Conservation (phyloP, 2,329 filamentous ascomycete genomes). For the Aspergillus sp. region DNA sequence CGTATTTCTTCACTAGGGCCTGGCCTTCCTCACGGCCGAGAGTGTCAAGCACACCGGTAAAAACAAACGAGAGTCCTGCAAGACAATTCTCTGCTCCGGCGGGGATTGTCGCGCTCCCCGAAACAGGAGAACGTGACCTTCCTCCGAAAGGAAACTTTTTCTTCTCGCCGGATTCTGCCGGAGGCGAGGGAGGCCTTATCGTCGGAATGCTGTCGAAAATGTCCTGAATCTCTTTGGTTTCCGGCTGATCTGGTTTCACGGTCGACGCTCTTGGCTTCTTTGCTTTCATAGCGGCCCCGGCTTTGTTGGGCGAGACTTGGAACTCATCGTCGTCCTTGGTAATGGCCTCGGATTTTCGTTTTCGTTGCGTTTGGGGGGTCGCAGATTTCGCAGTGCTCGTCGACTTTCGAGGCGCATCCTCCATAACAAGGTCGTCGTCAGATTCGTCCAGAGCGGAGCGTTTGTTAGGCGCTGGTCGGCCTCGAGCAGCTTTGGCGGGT, state of each 20-base stretch:
- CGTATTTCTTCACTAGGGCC: conserved; percentile 85
- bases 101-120: conserved; percentile 70
- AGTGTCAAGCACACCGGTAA: conserved; percentile 81
- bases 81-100: conserved; percentile 86
- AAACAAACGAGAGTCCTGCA: conserved; percentile 86
- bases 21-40: conserved; percentile 84
- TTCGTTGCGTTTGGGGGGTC: conserved; percentile 41
- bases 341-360: conserved; percentile 58
- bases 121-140: conserved; percentile 61
- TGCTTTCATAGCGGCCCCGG: conserved; percentile 34
- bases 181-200: conserved; percentile 79
- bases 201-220: conserved; percentile 87
- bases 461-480: conserved; percentile 41
- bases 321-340: conserved; percentile 58
- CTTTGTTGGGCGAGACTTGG: conserved; percentile 60
- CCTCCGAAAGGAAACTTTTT: conserved; percentile 78
- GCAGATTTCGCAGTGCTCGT: conserved; percentile 49
- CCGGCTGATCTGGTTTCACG: conserved; percentile 66
- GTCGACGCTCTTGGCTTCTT: conserved; percentile 56
- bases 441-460: conserved; percentile 29
- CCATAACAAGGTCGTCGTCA: conserved; percentile 54
- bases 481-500: conserved; percentile 56
- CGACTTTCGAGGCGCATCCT: conserved; percentile 48
- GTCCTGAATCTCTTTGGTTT: conserved; percentile 72
- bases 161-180: conserved; percentile 64